Conservation (phyloP, 768 basidiomycete genomes). For the Kwoniella newhampshirensis region DNA sequence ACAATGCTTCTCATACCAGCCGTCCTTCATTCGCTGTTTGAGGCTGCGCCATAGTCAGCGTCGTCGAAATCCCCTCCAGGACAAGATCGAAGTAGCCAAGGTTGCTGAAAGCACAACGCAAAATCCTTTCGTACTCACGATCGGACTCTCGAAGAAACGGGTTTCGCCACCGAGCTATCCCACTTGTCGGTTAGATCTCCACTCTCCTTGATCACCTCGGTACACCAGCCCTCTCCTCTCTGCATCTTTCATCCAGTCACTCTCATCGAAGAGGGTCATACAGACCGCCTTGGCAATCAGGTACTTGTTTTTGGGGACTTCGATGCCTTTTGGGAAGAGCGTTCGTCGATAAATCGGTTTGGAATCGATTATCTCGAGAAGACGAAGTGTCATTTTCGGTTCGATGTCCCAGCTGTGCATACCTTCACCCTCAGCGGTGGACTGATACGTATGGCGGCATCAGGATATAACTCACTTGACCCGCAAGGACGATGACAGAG, state of each 20-base stretch:
- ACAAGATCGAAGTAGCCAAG: too few species aligned
- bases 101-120: too few species aligned
- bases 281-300: neutral
- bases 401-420: too few species aligned
- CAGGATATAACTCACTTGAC: too few species aligned
- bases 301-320: neutral
- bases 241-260: constrained; percentile 1
- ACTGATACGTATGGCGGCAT: too few species aligned
- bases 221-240: constrained; percentile 1
- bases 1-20: neutral
- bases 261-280: neutral
- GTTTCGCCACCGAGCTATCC: constrained; percentile 1
- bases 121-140: too few species aligned
- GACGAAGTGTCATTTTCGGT: too few species aligned
- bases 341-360: too few species aligned
- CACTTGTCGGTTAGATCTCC: constrained; percentile 1
- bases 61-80: neutral
- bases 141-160: neutral
- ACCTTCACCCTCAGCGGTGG: too few species aligned
- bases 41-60: neutral
- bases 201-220: neutral
- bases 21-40: neutral
- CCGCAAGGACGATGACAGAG: too few species aligned
- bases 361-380: too few species aligned
- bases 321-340: neutral